Base-by-base conservation (phyloP, 495 filamentous ascomycete genomes). In the Haplographium delicatum region DNA sequence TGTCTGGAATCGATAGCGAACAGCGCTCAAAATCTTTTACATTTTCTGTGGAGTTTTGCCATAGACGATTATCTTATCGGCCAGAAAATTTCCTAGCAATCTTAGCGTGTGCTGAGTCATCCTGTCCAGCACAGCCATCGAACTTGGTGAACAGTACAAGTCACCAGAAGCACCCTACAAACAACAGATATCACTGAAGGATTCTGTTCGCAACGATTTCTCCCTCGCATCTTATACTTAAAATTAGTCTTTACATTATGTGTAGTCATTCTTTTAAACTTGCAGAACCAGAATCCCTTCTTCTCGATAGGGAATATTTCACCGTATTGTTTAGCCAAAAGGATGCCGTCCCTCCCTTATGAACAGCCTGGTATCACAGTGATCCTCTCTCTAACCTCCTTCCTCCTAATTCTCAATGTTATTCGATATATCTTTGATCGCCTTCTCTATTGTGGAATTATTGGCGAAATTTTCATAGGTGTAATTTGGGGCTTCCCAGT, bases 381-480 rank as follows among this genome's bases (percentile, higher is more conserved):
- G 3, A 73, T 89, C 25, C 74, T 91, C 10, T 77, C 74, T 18
- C 69, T 76, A 22, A 64, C 82, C 0, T 82, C 83, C 0, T 84
- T 90, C 53, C 69, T 89, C 3, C 58, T 90, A 4, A 70, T 81
- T 8, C 73, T 89, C 20, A 87, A 88, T 57, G 25, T 79, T 9
- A 56, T 73, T 35, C 80, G 82, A 53, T 65, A 70, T 50, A 41
- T 72, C 6, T 71, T 90, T 11, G 80, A 89, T 59, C 74, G 68
- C 25, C 52, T 81, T 0, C 49, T 89, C 0, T 86, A 80, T 61
- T 89, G 86, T 54, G 84, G 85, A 0, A 71, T 91, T 3, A 71
- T 91, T 42, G 86, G 88, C 0, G 82, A 91, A 57, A 73, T 91
- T 16, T 66, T 91, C 15, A 63, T 90, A 22, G 88, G 88, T 23